Evolutionary conservation across 2,329 filamentous ascomycete species (phyloP).

Genomic region (Neofusicoccum umdonicola): DNA sequence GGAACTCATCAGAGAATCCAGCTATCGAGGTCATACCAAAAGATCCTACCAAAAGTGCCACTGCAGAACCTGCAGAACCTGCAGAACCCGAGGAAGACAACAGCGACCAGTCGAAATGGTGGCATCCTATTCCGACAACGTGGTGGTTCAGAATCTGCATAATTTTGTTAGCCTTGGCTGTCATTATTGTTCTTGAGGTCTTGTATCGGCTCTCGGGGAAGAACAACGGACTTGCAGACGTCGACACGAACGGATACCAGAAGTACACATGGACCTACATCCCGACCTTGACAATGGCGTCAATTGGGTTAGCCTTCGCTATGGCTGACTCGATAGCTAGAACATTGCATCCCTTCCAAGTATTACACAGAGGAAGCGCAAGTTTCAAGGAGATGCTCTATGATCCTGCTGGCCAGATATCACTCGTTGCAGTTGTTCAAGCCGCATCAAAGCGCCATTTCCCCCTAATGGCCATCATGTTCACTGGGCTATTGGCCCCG

Average conservation of each 20-base stretch:
- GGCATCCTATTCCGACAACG: too few species aligned
- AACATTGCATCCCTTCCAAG: not conserved
- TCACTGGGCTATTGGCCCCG: not conserved
- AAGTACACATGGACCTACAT: not conserved
- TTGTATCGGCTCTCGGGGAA: not conserved
- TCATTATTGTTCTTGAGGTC: not conserved
- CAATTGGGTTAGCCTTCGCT: not conserved
- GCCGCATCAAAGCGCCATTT: not conserved
- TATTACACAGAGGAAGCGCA: not conserved
- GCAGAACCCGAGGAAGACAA: too few species aligned
- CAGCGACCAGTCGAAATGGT: too few species aligned
- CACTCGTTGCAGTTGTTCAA: not conserved
- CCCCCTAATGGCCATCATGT: not conserved
- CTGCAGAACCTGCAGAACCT: too few species aligned
- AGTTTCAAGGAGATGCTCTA: not conserved
- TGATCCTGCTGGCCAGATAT: not conserved
- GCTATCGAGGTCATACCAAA: too few species aligned
- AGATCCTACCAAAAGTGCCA: too few species aligned
- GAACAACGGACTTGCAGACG: not conserved
- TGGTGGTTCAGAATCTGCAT: too few species aligned
- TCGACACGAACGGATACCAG: not conserved
- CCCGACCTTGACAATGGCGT: not conserved
- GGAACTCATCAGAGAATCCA: too few species aligned
- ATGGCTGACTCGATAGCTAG: not conserved
- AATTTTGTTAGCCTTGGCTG: too few species aligned